Base-by-base conservation (phyloP, 441 rosid species). In the Gossypium davidsonii region DNA sequence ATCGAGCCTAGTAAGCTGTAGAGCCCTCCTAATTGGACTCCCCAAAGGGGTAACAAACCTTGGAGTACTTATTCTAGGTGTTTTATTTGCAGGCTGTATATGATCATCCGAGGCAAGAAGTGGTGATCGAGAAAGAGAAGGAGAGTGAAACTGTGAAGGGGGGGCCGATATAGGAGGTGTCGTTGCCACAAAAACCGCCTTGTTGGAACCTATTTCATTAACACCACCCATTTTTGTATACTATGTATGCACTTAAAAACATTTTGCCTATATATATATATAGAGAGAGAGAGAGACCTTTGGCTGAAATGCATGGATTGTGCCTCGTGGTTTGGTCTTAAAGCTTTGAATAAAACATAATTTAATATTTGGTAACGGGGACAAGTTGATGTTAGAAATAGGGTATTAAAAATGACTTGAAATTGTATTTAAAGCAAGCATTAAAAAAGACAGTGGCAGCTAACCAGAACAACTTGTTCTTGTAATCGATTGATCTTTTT, bases 101-200 rank as follows among this genome's bases (percentile, higher is more conserved):
- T 74, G 72, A 67, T 82, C 87, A 1, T 71, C 81, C 1, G 78
- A 37, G 0, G 77, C 18, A 51, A 89, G 86, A 60, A 87, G 81
- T 0, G 94, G 90, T 2, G 90, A 87, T 49, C 90, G 79, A 9
- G 91, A 77, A 49, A 89, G 51, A 10, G 91, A 89, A 0, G 91
- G 94, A 10, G 94, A 87, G 71, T 89, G 91, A 42, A 83, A 68
- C 79, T 87, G 91, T 21, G 94, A 87, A 2, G 90, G 91, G 23
- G 90, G 92, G 55, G 90, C 79, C 0, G 94, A 86, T 61, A 88
- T 82, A 0, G 88, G 89, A 1, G 91, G 75, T 0, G 82, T 74
- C 15, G 78, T 51, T 28, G 78, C 59, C 51, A 5, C 49, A 1
- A 78, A 74, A 48, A 63, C 53, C n/a, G 67, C 70, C 58, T 78